These are phyloP conservation scores for Paracoccidioides brasiliensis DNA, from an alignment of 2,329 filamentous ascomycete genomes.

Conservation along the genomic window DNA sequence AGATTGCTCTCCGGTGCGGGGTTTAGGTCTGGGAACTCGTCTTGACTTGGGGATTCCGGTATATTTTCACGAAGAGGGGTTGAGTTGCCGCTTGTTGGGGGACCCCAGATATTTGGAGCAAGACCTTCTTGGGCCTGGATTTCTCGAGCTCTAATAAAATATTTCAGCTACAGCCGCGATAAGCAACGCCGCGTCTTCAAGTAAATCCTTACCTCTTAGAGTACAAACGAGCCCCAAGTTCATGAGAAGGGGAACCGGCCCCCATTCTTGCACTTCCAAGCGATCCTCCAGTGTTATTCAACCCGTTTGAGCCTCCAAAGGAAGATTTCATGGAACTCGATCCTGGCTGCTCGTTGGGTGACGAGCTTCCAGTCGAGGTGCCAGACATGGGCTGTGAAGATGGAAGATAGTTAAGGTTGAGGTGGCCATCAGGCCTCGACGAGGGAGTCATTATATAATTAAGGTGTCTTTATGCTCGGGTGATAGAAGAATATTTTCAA, in stretches of 20 bases:
- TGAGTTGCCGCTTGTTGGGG: slow-evolving; percentile 90
- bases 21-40: slow-evolving; percentile 86
- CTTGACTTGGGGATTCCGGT: slow-evolving; percentile 80
- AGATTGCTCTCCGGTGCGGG: slow-evolving; percentile 53
- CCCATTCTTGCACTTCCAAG: slow-evolving; percentile 56
- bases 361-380: slow-evolving; percentile 67
- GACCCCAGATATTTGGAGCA: slow-evolving; percentile 70
- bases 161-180: background rate
- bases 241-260: slow-evolving; percentile 92
- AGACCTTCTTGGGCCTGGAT: slow-evolving; percentile 95
- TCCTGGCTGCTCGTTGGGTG: slow-evolving; percentile 61
- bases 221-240: slow-evolving; percentile 67
- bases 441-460: slow-evolving; percentile 85
- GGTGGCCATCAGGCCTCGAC: slow-evolving; percentile 66
- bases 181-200: slow-evolving; percentile 1
- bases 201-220: slow-evolving; percentile 67
- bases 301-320: slow-evolving; percentile 53
- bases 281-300: slow-evolving; percentile 40
- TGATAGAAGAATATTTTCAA: background rate
- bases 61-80: slow-evolving; percentile 95
- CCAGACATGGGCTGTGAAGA: slow-evolving; percentile 57
- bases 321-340: slow-evolving; percentile 55
- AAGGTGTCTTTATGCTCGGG: slow-evolving; percentile 20
- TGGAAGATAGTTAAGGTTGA: slow-evolving; percentile 70
- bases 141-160: slow-evolving; percentile 66